Evolutionary conservation across 1,284 basidiomycete genomes (phyloP), one percentile per base, ranked within the genome.

Genomic region (Ustilago lituana): DNA sequence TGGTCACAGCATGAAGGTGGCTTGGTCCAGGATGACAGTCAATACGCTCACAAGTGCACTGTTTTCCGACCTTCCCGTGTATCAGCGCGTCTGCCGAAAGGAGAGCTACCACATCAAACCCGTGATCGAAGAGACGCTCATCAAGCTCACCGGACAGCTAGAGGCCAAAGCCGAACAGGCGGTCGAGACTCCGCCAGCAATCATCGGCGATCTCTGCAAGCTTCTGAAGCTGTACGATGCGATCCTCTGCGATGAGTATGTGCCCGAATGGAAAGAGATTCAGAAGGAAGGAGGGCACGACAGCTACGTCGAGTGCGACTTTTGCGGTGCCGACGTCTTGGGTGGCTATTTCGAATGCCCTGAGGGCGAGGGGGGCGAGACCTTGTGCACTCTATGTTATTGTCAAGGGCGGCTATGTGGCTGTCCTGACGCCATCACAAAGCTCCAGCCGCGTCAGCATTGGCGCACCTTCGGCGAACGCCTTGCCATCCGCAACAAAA

Each of bases 251-350:
- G 68, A 66, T 45, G 55, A 60, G 36, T 71, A 53, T 31, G 24
- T 51, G 5, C 48, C 63, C 19, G 63, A 63, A 17, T 71, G 68
- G 68, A 49, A 44, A 36, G 33, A 62, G 9, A 47, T 51, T 12
- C 5, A n/a, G 6, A 17, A 53, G 17, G 55, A 44, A 44, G 63
- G 63, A 43, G 48, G 29, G 11, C 5, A 26, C 23, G 55, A 63
- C 35, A 58, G 45, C 52, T 67, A 67, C 39, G 63, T 71, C 29
- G 68, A 71, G 37, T 71, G 68, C 56, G 68, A 71, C 44, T 66
- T 71, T 20, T 71, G 68, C 39, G 68, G 68, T 15, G 63, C 59
- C 31, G 47, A 63, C 27, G 49, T 67, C n/a, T 35, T 66, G 39
- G 55, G 58, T 24, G 59, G 58, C 45, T 71, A 45, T 35, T 67